Evolutionary conservation across 1,284 basidiomycete species (phyloP), one percentile per base, ranked within the genome.

Genomic region (Veloboletus limbatus): DNA sequence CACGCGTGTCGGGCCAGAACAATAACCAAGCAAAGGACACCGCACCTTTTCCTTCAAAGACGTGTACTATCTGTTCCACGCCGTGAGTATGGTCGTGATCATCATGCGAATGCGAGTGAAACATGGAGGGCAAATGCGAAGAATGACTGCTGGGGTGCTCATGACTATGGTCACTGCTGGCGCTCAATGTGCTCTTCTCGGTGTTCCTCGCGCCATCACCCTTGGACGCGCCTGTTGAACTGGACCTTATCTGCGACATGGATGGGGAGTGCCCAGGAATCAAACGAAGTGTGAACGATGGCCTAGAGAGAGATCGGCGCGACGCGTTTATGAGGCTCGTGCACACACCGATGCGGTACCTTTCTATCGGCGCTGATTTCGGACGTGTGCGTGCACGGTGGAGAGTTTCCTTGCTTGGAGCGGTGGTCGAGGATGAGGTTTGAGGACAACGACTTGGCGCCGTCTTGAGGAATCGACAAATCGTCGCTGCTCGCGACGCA

Each of bases 1-100:
- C n/a, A 25, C 27, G 6, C 6, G 18, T 14, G 36, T 39, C 43
- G 17, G 44, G 42, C 53, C 25, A 59, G 48, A 34, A 26, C 24
- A 25, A 16, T 6, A 28, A 41, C 14, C 16, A 13, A 44, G 17
- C 20, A 34, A 40, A 16, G 33, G 24, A 27, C 37, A 20, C 68
- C 77, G 34, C 60, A 86, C 85, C 80, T 67, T 74, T 72, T 34
- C 86, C 84, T 52, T 81, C 75, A 48, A 86, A 69, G 6, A 81
- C 85, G 46, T 85, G 76, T 47, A 92, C 77, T 45, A 93, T 77
- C 63, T 82, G 76, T 57, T 87, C 85, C 20, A 85, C 81, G 33
- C 79, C 78, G 55, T 85, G 79, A n/a, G 71, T 71, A 52, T 86
- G 79, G 24, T 75, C 80, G 40, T 84, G 76, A 48, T 85, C 80